phyloP scores from a whole-genome alignment of 2,329 filamentous ascomycete genomes.

The Aurifilum marmelostoma region DNA sequence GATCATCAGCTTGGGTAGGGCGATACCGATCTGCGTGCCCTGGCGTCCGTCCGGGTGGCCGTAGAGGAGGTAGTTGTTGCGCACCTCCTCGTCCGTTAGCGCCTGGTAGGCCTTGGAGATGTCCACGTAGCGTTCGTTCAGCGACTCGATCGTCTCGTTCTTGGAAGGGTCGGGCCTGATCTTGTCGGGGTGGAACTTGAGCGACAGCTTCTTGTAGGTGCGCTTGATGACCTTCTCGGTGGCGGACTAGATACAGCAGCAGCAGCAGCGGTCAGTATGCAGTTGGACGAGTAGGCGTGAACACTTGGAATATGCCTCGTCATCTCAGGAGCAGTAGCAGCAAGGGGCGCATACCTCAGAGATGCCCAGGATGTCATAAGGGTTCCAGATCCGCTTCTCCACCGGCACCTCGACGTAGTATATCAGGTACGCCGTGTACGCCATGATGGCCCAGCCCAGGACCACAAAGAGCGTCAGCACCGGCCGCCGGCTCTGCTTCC shows the following conservation, averaged over 20 bases:
- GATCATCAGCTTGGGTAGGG: conserved; percentile 88
- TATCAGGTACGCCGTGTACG: conserved; percentile 91
- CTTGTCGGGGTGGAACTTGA: conserved; percentile 93
- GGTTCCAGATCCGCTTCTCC: conserved; percentile 85
- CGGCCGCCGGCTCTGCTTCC: conserved; percentile 84
- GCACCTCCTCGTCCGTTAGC: conserved; percentile 93
- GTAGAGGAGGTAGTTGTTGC: conserved; percentile 95
- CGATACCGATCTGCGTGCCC: conserved; percentile 96
- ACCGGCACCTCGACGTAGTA: conserved; percentile 69
- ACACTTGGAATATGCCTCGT: neutral
- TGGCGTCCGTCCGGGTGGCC: conserved; percentile 98
- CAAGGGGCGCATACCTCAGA: conserved; percentile 63
- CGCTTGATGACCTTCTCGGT: conserved; percentile 91
- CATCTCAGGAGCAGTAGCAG: neutral
- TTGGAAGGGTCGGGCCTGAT: conserved; percentile 78
- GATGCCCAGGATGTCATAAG: conserved; percentile 90
- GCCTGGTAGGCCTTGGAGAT: conserved; percentile 98
- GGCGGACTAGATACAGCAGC: conserved; percentile 61
- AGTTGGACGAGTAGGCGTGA: conserved; percentile 18
- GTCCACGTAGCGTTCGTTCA: conserved; percentile 91
- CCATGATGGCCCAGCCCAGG: conserved; percentile 81
- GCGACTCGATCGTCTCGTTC: conserved; percentile 83
- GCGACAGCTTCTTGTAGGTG: conserved; percentile 83
- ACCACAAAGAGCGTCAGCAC: conserved; percentile 81
- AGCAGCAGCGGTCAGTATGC: conserved; percentile 20